Conservation (phyloP, 2,329 filamentous ascomycete genomes). For the Drechslerella stenobrocha region DNA sequence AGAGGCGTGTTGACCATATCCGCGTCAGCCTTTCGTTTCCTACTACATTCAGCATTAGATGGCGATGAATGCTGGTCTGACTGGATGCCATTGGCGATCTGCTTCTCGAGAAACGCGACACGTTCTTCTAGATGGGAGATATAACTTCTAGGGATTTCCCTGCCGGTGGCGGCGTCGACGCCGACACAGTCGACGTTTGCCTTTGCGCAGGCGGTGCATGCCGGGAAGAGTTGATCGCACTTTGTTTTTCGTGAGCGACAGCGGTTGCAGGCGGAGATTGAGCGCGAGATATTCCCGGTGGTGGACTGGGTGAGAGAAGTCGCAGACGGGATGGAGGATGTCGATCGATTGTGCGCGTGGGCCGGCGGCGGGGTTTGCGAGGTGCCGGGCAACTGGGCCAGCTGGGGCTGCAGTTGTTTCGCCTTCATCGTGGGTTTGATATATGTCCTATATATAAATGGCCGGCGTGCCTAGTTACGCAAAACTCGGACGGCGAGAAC, state of each 20-base stretch:
- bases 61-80: conserved; percentile 5
- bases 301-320: conserved; percentile 44
- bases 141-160: conserved; percentile 53
- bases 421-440: conserved; percentile 26
- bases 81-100: conserved; percentile 34
- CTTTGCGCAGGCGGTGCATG: conserved; percentile 51
- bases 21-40: conserved; percentile 46
- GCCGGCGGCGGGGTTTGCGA: conserved; percentile 39
- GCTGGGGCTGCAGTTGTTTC: conserved; percentile 26
- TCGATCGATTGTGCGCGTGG: conserved; percentile 43
- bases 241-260: conserved; percentile 53
- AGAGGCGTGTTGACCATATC: conserved; percentile 39
- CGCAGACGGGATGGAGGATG: conserved; percentile 36
- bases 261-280: conserved; percentile 52
- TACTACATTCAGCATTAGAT: conserved; percentile 17
- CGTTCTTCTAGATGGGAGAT: conserved; percentile 52
- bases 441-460: conserved; percentile 17
- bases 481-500: neutral
- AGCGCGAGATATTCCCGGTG: conserved; percentile 51
- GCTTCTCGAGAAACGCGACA: conserved; percentile 50
- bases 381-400: conserved; percentile 3
- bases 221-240: conserved; percentile 53
- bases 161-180: conserved; percentile 52
- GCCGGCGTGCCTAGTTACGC: neutral
- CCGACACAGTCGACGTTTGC: conserved; percentile 53